Evolutionary conservation across 352 stramenopile species (phyloP), one percentile per base, ranked within the genome.

Genomic region (Pythium coloratum): DNA sequence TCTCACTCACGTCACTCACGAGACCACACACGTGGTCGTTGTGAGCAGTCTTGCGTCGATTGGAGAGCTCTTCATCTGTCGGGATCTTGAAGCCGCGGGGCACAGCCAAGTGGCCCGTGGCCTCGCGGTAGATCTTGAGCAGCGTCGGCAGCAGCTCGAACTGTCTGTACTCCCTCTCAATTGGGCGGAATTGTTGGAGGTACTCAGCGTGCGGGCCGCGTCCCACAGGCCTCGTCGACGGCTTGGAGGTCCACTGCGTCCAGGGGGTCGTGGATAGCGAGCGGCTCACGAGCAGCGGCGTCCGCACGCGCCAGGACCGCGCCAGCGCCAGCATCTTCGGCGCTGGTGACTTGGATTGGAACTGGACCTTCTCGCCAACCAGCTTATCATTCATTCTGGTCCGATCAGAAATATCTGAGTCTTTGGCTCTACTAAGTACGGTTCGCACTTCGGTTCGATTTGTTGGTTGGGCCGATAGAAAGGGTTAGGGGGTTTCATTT

Each of bases 401-500:
- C 5, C 38, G 38, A 18, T 16, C 38, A 44, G 38, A 44, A 18
- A n/a, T 44, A 18, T 44, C 38, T 44, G 38, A 44, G 18, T 18
- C 38, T n/a, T 16, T 14, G 2, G 10, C 16, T 44, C 38, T 44
- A 18, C 13, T 44, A 44, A 44, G 38, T 44, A 44, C 38, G 38
- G 38, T 44, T 44, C 38, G 0, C 5, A 5, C 4, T 44, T 44
- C 38, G 38, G 38, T 44, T 44, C 38, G 16, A 16, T 16, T 6
- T 44, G 34, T 44, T 44, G 28, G 28, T 30, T 30, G 28, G 28
- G 28, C 28, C 13, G 10, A 44, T 18, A 18, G 13, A 44, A 44
- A 44, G 16, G 60, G 51, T 46, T 66, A 66, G 60, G 60, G 20
- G 46, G 42, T 24, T 10, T 30, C 12, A 8, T 20, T 38, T 14